Evolutionary conservation across 2,329 filamentous ascomycete species (phyloP).

Genomic region (Trichoderma semiorbis): DNA sequence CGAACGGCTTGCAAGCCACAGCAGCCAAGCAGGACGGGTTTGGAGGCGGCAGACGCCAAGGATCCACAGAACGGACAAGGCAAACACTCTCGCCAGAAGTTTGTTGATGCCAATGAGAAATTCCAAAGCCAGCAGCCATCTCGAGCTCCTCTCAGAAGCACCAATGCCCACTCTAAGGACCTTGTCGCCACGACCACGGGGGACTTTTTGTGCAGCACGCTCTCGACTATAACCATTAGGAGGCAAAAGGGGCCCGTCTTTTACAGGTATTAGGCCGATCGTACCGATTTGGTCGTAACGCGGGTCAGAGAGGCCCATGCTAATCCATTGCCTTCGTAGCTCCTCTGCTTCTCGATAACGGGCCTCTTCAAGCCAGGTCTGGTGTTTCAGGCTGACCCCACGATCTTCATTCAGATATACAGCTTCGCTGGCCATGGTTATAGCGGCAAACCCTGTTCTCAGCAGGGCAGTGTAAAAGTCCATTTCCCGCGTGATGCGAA

Average conservation of each 20-base stretch:
- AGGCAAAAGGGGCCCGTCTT: slow-evolving; percentile 41
- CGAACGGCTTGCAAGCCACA: slow-evolving; percentile 47
- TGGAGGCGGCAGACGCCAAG: slow-evolving; percentile 45
- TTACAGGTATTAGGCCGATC: slow-evolving; percentile 54
- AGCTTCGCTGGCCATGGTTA: slow-evolving; percentile 91
- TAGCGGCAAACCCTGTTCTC: slow-evolving; percentile 78
- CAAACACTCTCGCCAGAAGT: slow-evolving; percentile 32
- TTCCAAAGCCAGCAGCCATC: slow-evolving; percentile 73
- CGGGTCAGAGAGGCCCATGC: slow-evolving; percentile 44
- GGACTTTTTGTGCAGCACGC: slow-evolving; percentile 59
- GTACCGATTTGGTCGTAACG: slow-evolving; percentile 52
- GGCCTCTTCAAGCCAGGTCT: slow-evolving; percentile 92
- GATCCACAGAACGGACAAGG: slow-evolving; percentile 51
- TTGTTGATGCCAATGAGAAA: slow-evolving; percentile 71
- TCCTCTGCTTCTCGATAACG: slow-evolving; percentile 72
- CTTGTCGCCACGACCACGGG: slow-evolving; percentile 45
- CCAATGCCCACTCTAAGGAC: slow-evolving; percentile 66
- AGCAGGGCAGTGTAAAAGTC: slow-evolving; percentile 93
- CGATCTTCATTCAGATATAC: slow-evolving; percentile 92
- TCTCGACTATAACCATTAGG: slow-evolving; percentile 66
- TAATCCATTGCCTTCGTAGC: slow-evolving; percentile 49
- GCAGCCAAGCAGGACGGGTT: slow-evolving; percentile 49
- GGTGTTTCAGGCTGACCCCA: slow-evolving; percentile 65
- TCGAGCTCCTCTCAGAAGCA: slow-evolving; percentile 70
- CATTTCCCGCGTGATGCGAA: slow-evolving; percentile 80